Evolutionary conservation across 2,329 filamentous ascomycete genomes (phyloP), one percentile per base, ranked within the genome.

Genomic region (Ophiocordyceps camponoti-saundersi): DNA sequence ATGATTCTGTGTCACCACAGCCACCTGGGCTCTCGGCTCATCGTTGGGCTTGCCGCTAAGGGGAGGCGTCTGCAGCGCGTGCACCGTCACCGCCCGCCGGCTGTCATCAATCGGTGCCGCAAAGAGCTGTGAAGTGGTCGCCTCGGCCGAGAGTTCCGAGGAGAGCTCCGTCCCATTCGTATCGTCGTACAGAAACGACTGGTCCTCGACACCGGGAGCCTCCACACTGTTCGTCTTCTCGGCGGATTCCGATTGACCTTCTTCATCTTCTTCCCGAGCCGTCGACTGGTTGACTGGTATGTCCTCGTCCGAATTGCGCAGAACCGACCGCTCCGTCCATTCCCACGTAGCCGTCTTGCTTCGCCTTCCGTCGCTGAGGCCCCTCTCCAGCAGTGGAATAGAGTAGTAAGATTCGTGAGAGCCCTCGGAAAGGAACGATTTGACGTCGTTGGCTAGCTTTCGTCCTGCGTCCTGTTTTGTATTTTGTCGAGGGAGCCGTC

Each of bases 381-480:
- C 83, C 45, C 83, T 76, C 50, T 90, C 82, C 13, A 93, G 71
- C 8, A 92, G 70, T 4, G 87, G 85, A 32, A 81, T 79, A 0
- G 85, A 89, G 39, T 77, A 81, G 58, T 87, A 88, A 0, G 85
- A 90, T 45, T 81, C 79, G 26, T 77, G 73, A 0, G 85, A 88
- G 48, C 74, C 75, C 15, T 77, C 72, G 1, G 75, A 76, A 3
- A 75, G 51, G 53, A 75, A 71, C 0, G 73, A 76, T 39, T 58
- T 63, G 2, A 62, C 34, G 48, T 55, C 34, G 44, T 55, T 26
- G 3, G 30, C 10, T 7, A 32, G 20, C 30, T 16, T 45, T 11
- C 32, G 30, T 22, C 42, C 22, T 6, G 12, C 5, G 22, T 45
- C 32, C 32, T 39, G 36, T 39, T 11, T 39, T 10, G 36, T n/a